A percentile compares a stretch with the other conserved stretches of the same genome.
phyloP scores from a whole-genome alignment of 2,329 filamentous ascomycete species.

The Alternaria longipes region DNA sequence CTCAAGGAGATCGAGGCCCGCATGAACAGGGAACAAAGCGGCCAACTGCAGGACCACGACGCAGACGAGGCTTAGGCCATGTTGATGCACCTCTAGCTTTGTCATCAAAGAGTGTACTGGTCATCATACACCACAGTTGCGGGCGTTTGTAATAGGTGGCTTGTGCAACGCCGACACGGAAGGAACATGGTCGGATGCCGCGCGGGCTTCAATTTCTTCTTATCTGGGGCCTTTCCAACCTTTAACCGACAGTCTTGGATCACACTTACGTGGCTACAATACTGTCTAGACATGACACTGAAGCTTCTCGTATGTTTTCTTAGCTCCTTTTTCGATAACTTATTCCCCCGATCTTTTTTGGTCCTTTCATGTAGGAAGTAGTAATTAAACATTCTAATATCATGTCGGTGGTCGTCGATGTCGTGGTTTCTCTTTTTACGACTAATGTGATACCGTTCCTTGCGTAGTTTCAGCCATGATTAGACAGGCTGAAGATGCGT shows the following conservation, averaged over 20 bases:
- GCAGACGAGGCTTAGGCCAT: conserved; percentile 42
- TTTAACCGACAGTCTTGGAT: conserved; percentile 36
- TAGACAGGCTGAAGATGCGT: too few species aligned
- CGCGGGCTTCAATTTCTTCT: conserved; percentile 39
- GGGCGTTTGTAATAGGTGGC: conserved; percentile 47
- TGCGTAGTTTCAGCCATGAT: too few species aligned
- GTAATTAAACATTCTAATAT: conserved; percentile 54
- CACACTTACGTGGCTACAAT: conserved; percentile 23
- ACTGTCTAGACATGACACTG: conserved; percentile 47
- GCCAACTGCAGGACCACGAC: conserved; percentile 45
- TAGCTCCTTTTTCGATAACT: conserved; percentile 52
- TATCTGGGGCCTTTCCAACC: conserved; percentile 38
- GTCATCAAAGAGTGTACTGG: conserved; percentile 19
- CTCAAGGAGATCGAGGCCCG: conserved; percentile 98
- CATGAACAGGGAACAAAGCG: conserved; percentile 86
- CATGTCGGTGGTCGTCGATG: conserved; percentile 31
- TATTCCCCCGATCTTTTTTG: conserved; percentile 51
- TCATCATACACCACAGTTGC: conserved; percentile 29
- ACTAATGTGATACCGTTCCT: too few species aligned
- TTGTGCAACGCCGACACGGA: conserved; percentile 38
- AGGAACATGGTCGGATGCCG: conserved; percentile 33
- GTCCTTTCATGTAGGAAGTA: conserved; percentile 52
- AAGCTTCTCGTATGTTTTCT: conserved; percentile 52
- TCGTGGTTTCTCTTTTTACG: neutral
- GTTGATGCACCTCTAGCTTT: conserved; percentile 11